These are phyloP conservation scores for Rhodomyrtus psidioides DNA, from an alignment of 441 rosid species.

Conservation along the genomic window DNA sequence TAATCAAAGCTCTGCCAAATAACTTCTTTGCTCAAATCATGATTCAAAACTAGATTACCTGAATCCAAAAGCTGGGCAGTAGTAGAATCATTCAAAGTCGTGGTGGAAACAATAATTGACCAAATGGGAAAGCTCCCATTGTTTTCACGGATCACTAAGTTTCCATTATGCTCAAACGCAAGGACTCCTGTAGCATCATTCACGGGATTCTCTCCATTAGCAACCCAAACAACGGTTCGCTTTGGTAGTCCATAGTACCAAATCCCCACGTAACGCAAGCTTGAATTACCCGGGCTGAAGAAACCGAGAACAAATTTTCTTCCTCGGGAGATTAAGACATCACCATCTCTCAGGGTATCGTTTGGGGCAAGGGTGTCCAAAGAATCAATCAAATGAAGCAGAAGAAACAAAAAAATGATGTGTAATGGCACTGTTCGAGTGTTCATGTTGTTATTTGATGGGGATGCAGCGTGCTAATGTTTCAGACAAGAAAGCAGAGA, in stretches of 20 bases:
- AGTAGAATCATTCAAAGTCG: too few relatives aligned
- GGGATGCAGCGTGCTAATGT: background rate
- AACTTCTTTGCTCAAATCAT: too few relatives aligned
- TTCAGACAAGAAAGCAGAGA: background rate
- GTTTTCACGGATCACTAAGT: too few relatives aligned
- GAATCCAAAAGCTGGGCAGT: too few relatives aligned
- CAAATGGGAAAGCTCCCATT: too few relatives aligned
- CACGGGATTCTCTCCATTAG: background rate
- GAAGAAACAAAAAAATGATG: background rate
- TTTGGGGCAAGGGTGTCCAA: background rate
- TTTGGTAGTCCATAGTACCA: slow-evolving; percentile 16
- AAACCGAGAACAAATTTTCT: slow-evolving; percentile 12
- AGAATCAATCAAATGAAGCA: background rate
- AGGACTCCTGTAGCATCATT: too few relatives aligned
- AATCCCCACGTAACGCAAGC: slow-evolving; percentile 12
- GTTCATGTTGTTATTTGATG: background rate
- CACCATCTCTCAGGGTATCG: slow-evolving; percentile 5
- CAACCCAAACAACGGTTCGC: background rate
- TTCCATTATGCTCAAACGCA: too few relatives aligned
- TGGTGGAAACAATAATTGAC: too few relatives aligned
- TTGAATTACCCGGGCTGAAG: slow-evolving; percentile 1
- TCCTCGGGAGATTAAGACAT: slow-evolving; percentile 1
- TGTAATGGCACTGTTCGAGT: background rate
- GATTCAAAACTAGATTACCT: too few relatives aligned
- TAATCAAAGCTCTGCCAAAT: too few relatives aligned